Percentiles rank a stretch among this genome's conserved stretches.
Conservation (phyloP, 306 rosid genomes). For the Medicago ruthenica region DNA sequence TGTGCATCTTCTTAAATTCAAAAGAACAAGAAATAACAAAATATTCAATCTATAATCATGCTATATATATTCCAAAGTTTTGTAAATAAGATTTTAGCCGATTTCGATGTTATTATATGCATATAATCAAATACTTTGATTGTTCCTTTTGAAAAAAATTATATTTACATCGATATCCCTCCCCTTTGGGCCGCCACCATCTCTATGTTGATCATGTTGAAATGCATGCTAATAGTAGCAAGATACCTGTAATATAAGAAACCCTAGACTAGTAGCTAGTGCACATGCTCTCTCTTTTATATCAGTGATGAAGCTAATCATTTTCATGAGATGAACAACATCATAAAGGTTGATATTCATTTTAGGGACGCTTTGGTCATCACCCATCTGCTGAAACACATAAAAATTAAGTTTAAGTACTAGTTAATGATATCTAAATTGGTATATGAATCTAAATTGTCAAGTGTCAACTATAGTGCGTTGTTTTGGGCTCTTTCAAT, state of each 20-base stretch:
- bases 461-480: too few relatives aligned
- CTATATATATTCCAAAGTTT: neutral
- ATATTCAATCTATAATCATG: constrained; percentile 16
- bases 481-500: too few relatives aligned
- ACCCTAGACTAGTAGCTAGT: too few relatives aligned
- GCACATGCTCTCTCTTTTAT: constrained; percentile 15
- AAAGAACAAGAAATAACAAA: neutral
- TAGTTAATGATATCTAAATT: too few relatives aligned
- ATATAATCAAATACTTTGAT: constrained; percentile 6
- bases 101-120: neutral
- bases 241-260: too few relatives aligned
- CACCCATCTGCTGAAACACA: constrained; percentile 12
- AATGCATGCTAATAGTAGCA: too few relatives aligned
- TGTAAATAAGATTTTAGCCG: neutral
- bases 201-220: neutral
- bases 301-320: constrained; percentile 1
- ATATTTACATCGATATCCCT: neutral
- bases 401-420: neutral
- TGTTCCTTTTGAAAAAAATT: neutral
- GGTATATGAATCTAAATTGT: too few relatives aligned
- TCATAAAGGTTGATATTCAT: neutral
- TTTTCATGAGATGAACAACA: constrained; percentile 15
- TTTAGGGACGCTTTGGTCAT: constrained; percentile 13
- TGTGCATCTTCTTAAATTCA: neutral
- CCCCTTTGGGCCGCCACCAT: constrained; percentile 15